phyloP scores from a whole-genome alignment of 768 basidiomycete species.

The Leccinum uliginosum region DNA sequence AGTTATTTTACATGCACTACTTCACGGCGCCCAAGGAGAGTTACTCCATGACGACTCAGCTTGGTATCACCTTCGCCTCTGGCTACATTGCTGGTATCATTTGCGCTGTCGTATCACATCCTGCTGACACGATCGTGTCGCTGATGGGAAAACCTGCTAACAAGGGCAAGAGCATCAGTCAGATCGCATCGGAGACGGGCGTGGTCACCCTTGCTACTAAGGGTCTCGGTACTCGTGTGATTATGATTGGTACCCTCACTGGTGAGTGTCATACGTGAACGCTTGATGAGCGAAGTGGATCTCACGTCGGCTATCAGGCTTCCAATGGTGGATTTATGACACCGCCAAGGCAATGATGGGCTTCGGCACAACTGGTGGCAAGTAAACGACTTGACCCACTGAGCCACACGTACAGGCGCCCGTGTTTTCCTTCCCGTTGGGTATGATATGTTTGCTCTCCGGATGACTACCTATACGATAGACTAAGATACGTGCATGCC shows the following conservation, averaged over 20 bases:
- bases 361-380: neutral
- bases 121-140: neutral
- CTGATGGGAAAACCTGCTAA: neutral
- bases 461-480: neutral
- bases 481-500: neutral
- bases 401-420: neutral
- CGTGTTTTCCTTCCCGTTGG: neutral
- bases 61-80: neutral
- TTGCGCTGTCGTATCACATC: neutral
- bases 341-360: neutral
- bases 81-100: neutral
- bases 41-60: neutral
- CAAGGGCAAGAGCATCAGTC: neutral
- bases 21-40: neutral
- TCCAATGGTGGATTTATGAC: neutral
- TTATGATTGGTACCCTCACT: neutral
- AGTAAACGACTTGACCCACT: neutral
- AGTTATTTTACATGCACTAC: neutral
- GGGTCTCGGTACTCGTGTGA: neutral
- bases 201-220: neutral
- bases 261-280: neutral
- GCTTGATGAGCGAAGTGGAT: neutral
- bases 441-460: neutral
- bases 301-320: neutral
- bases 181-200: neutral